phyloP scores from a whole-genome alignment of 2,329 filamentous ascomycete genomes.

The Pezicula radicicola region DNA sequence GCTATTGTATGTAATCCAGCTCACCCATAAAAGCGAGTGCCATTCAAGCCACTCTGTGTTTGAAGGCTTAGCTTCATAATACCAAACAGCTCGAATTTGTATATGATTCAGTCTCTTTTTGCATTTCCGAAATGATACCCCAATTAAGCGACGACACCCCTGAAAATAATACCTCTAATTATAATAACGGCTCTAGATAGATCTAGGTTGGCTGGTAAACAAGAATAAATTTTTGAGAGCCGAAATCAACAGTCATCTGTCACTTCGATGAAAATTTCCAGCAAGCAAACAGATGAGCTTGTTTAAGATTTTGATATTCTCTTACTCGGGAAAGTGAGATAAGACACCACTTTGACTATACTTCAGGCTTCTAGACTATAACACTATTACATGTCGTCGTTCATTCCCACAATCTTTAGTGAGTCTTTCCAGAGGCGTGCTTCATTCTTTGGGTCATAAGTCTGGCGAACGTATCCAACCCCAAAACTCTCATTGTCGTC shows the following conservation, averaged over 20 bases:
- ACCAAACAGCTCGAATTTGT: too few species aligned
- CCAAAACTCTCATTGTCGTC: constrained; percentile 7
- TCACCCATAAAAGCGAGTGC: too few species aligned
- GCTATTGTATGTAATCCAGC: too few species aligned
- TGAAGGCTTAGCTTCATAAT: too few species aligned
- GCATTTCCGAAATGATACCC: too few species aligned
- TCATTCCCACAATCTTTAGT: constrained; percentile 21
- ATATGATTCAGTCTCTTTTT: too few species aligned
- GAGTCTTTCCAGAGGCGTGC: constrained; percentile 37
- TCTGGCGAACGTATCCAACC: constrained; percentile 17
- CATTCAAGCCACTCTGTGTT: too few species aligned
- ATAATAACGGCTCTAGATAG: too few species aligned
- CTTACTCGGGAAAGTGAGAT: background rate
- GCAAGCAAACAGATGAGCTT: background rate
- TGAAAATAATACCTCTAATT: too few species aligned
- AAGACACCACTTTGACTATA: background rate
- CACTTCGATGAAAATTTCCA: background rate
- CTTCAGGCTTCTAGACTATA: background rate
- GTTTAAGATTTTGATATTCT: background rate
- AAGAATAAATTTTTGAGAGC: too few species aligned
- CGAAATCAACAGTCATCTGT: background rate
- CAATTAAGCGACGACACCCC: too few species aligned
- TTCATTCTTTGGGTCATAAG: constrained; percentile 35
- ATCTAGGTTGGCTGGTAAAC: too few species aligned
- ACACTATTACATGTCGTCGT: background rate